These are phyloP conservation scores for Curvularia sp. DNA, from an alignment of 2,329 filamentous ascomycete genomes.

Conservation along the genomic window DNA sequence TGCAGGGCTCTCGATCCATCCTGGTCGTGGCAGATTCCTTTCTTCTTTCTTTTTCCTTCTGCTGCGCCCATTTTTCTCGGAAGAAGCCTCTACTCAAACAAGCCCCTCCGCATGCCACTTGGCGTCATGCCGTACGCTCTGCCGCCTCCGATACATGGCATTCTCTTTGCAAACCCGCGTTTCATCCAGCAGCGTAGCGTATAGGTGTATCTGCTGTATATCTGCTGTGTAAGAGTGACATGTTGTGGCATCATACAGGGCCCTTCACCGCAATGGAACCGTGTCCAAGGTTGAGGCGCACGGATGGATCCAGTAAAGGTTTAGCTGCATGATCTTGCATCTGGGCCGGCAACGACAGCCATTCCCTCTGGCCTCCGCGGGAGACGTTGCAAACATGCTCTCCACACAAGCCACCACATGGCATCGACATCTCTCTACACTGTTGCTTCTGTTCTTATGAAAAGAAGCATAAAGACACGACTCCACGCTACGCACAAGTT, in stretches of 20 bases:
- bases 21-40: background rate
- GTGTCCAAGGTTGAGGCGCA: background rate
- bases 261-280: background rate
- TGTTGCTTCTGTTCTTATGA: background rate
- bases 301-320: background rate
- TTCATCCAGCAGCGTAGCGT: background rate
- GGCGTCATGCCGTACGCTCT: background rate
- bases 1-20: background rate
- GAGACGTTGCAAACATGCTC: background rate
- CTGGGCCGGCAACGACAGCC: conserved; percentile 2
- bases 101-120: background rate
- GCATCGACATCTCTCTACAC: background rate
- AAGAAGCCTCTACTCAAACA: background rate
- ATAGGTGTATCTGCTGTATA: too few relatives aligned
- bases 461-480: background rate
- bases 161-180: background rate
- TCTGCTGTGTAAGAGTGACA: conserved; percentile 8
- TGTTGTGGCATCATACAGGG: background rate
- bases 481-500: background rate
- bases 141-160: background rate
- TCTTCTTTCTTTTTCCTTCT: background rate
- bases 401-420: background rate
- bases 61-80: background rate
- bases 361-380: background rate
- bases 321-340: conserved; percentile 22